Conservation (phyloP, 306 rosid genomes). For the Prunus padus region DNA sequence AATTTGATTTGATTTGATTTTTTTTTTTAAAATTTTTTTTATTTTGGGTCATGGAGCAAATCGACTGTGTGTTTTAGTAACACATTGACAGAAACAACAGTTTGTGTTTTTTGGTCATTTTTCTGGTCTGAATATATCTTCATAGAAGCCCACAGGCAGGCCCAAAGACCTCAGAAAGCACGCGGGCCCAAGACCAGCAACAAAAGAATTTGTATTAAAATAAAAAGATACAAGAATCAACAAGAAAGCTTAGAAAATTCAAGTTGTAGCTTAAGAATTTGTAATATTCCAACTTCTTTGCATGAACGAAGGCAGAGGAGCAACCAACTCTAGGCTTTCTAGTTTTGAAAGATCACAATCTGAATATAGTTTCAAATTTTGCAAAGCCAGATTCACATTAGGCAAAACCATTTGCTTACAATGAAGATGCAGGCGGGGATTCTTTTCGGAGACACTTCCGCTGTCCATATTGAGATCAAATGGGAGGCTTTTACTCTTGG, state of each 20-base stretch:
- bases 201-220: neutral
- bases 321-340: constrained; percentile 57
- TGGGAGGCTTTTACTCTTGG: constrained; percentile 50
- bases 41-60: too few species aligned
- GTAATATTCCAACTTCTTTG: constrained; percentile 81
- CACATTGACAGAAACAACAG: too few species aligned
- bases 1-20: too few species aligned
- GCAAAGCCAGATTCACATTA: constrained; percentile 55
- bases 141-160: too few species aligned
- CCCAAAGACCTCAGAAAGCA: too few species aligned
- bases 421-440: constrained; percentile 78
- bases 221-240: neutral
- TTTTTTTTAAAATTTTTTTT: too few species aligned
- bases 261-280: constrained; percentile 30
- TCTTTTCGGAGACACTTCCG: constrained; percentile 65
- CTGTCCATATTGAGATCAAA: constrained; percentile 63
- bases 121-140: too few species aligned
- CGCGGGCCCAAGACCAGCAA: too few species aligned
- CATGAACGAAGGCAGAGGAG: constrained; percentile 77
- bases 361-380: constrained; percentile 43
- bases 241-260: constrained; percentile 1
- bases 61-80: too few species aligned
- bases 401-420: constrained; percentile 83
- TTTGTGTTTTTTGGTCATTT: too few species aligned
- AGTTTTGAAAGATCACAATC: constrained; percentile 53